Percentiles rank a stretch among this genome's conserved stretches.
Conservation (phyloP, 73 alveolate genomes). For the Symbiodinium pilosum region DNA sequence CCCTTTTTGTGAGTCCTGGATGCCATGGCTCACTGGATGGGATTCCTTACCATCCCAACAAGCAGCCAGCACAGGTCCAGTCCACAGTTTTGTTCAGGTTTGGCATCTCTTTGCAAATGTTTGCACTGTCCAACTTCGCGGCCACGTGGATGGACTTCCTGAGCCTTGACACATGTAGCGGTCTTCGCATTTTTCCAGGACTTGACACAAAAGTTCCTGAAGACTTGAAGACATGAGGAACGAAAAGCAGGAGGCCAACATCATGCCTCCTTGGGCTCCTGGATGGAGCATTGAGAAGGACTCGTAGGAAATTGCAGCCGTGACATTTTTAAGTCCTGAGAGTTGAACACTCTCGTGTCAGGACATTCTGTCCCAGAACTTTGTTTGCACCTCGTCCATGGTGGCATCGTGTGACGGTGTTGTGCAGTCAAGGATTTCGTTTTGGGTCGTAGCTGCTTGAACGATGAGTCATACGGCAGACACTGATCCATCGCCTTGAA, state of each 20-base stretch:
- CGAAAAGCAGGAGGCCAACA: background rate
- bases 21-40: too few relatives aligned
- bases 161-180: background rate
- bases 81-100: conserved; percentile 4
- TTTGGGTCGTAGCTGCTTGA: too few relatives aligned
- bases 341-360: background rate
- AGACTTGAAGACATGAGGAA: background rate
- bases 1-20: too few relatives aligned
- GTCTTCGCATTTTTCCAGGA: background rate
- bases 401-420: too few relatives aligned
- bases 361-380: conserved; percentile 65
- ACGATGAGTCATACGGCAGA: too few relatives aligned
- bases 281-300: background rate
- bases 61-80: too few relatives aligned
- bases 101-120: conserved; percentile 67
- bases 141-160: conserved; percentile 65
- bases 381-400: conserved; percentile 24
- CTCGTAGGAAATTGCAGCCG: background rate
- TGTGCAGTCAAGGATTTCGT: too few relatives aligned
- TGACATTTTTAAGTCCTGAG: background rate
- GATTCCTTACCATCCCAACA: too few relatives aligned
- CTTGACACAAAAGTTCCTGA: too few relatives aligned
- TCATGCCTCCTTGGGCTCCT: conserved; percentile 41
- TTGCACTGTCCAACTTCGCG: conserved; percentile 45
- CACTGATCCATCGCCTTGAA: too few relatives aligned